Base-by-base conservation (phyloP, 2,329 filamentous ascomycete species). In the Pseudopyrenochaeta lycopersici region DNA sequence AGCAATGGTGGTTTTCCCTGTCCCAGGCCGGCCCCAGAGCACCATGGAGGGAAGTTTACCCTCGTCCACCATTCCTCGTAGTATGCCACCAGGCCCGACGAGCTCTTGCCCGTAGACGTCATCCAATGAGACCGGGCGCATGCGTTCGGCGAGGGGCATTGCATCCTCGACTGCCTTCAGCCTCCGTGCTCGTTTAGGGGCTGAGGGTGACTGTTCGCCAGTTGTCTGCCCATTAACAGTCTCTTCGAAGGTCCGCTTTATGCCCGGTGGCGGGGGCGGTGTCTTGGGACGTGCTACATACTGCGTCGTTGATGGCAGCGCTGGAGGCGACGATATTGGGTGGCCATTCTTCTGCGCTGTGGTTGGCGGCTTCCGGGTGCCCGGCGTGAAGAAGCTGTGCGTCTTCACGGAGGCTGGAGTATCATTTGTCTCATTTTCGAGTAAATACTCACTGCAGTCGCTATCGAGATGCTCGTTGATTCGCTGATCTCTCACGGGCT, bases 391-490 rank as follows among this genome's bases (percentile, higher is more conserved):
- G 72, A 86, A 85, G 62, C 76, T 82, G 39, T 78, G 64, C 46
- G 71, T 60, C 57, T 76, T 80, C 20, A 75, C 73, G 10, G 73
- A 66, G 45, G 69, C 56, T 58, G 64, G 48, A 66, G 76, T 41
- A 60, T 36, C 45, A 14, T 68, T 39, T 2, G 31, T 35, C 3
- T 56, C 62, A 63, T 80, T 70, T 54, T 88, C 85, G 50, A 89
- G 79, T 58, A 95, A 74, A 71, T 88, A 88, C 31, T 80, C 82
- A 55, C 84, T 76, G 79, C 94, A 98, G 60, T 85, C 85, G 27
- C 91, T 94, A 78, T 98, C 95, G 71, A 98, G 87, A 76, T 98
- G 94, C 63, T 84, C 83, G 78, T 98, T 98, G 81, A 98, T 98
- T 63, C 89, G 85, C 69, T 80, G 79, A 62, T 88, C 79, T 61